Percentiles rank a stretch among this genome's conserved stretches.
Conservation (phyloP, 2,329 filamentous ascomycete species). For the Paecilomyces niveus region DNA sequence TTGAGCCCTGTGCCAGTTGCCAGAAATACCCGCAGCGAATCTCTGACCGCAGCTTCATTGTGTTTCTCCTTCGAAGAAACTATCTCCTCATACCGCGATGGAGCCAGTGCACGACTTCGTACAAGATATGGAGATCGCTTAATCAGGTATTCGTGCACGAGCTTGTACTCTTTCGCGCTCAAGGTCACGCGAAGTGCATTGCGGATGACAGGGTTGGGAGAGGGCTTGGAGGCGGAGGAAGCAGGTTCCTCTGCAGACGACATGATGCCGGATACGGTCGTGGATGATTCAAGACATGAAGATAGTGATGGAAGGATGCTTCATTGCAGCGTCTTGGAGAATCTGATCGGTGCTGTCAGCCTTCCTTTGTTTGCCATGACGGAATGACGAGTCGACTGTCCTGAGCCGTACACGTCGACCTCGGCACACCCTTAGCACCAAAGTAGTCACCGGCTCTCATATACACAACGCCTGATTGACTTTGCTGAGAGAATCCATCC, state of each 20-base stretch:
- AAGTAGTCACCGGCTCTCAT: background rate
- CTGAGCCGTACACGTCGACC: background rate
- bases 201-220: conserved; percentile 65
- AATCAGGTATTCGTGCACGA: conserved; percentile 74
- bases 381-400: background rate
- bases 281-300: background rate
- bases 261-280: conserved; percentile 13
- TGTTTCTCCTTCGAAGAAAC: conserved; percentile 53
- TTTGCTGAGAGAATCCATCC: background rate
- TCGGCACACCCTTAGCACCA: background rate
- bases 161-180: conserved; percentile 77
- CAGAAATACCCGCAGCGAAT: conserved; percentile 64
- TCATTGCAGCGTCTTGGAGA: background rate
- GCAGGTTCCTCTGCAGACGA: conserved; percentile 11
- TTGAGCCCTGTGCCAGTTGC: conserved; percentile 58
- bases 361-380: background rate
- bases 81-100: conserved; percentile 46
- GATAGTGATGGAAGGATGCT: background rate
- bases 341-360: background rate
- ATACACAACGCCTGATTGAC: background rate
- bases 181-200: conserved; percentile 79
- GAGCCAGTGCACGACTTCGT: conserved; percentile 46
- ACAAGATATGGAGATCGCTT: conserved; percentile 58
- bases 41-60: conserved; percentile 62
- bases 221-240: background rate